Conservation (phyloP, 495 filamentous ascomycete genomes). For the Penicillium cataractarum region DNA sequence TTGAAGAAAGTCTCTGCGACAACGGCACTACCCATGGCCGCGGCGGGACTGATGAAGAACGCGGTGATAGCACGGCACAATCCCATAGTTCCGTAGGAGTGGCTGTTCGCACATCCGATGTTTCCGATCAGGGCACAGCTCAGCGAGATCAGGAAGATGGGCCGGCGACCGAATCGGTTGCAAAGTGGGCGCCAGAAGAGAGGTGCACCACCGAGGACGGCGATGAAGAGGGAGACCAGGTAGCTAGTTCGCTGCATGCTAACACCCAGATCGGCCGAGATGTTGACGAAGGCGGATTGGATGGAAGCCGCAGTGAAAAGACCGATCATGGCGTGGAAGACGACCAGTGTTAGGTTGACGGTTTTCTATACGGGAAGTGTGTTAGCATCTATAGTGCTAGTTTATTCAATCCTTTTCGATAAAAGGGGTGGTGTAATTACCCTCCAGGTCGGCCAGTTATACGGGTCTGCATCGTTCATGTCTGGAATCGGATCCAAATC, state of each 20-base stretch:
- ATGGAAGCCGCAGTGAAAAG: constrained; percentile 58
- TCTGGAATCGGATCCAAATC: constrained; percentile 57
- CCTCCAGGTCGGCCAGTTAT: constrained; percentile 55
- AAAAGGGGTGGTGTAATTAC: constrained; percentile 17
- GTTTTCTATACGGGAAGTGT: constrained; percentile 45
- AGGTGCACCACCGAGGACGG: constrained; percentile 53
- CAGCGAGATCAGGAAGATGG: constrained; percentile 54
- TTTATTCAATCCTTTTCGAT: not conserved
- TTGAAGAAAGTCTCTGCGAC: constrained; percentile 53
- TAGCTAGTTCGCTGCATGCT: constrained; percentile 54
- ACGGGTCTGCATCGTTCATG: constrained; percentile 51
- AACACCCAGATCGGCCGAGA: constrained; percentile 49
- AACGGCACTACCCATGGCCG: constrained; percentile 47
- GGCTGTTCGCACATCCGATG: constrained; percentile 48
- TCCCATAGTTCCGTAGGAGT: constrained; percentile 45
- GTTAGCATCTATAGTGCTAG: not conserved
- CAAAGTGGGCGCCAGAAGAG: constrained; percentile 58
- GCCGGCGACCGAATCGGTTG: constrained; percentile 56
- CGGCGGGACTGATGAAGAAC: constrained; percentile 53
- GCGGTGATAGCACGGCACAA: constrained; percentile 50
- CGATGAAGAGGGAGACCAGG: constrained; percentile 55
- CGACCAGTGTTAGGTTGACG: constrained; percentile 55
- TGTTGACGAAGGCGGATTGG: constrained; percentile 54
- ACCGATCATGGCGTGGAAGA: constrained; percentile 59
- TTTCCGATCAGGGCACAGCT: constrained; percentile 51